A percentile compares a stretch with the other conserved stretches of the same genome.
Conservation (phyloP, 805 yeast genomes). For the Hanseniaspora valbyensis region DNA sequence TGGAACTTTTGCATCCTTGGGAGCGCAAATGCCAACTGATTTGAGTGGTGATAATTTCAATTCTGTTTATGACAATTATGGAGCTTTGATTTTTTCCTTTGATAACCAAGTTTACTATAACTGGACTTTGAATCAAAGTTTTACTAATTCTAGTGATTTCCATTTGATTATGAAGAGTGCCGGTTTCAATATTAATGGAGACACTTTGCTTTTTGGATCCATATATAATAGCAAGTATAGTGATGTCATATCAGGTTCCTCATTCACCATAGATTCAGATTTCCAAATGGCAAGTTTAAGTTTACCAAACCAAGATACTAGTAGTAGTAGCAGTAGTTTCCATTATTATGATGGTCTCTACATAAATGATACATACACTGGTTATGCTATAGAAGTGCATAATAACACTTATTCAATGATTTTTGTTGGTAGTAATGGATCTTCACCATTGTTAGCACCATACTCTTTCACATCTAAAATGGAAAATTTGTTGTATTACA, state of each 20-base stretch:
- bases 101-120: slow-evolving; percentile 26
- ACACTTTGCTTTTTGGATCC: slow-evolving; percentile 30
- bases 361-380: slow-evolving; percentile 39
- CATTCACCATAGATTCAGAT: slow-evolving; percentile 19
- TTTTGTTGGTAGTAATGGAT: slow-evolving; percentile 1
- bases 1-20: slow-evolving; percentile 16
- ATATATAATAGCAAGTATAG: slow-evolving; percentile 32
- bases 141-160: slow-evolving; percentile 23
- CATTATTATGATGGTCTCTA: slow-evolving; percentile 30
- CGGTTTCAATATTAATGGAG: slow-evolving; percentile 26
- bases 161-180: slow-evolving; percentile 23
- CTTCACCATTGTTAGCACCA: slow-evolving; percentile 7
- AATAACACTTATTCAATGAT: slow-evolving; percentile 20
- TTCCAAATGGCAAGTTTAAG: slow-evolving; percentile 20
- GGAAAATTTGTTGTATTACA: slow-evolving; percentile 3
- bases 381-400: slow-evolving; percentile 50
- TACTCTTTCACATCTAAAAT: neutral
- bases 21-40: slow-evolving; percentile 9
- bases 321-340: slow-evolving; percentile 19
- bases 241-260: slow-evolving; percentile 23
- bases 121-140: slow-evolving; percentile 20
- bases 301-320: slow-evolving; percentile 11
- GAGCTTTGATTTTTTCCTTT: slow-evolving; percentile 18
- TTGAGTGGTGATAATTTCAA: slow-evolving; percentile 19
- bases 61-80: slow-evolving; percentile 16